These are phyloP conservation scores for Xylariomycetidae sp. DNA, from an alignment of 2,329 filamentous ascomycete species.

Conservation along the genomic window DNA sequence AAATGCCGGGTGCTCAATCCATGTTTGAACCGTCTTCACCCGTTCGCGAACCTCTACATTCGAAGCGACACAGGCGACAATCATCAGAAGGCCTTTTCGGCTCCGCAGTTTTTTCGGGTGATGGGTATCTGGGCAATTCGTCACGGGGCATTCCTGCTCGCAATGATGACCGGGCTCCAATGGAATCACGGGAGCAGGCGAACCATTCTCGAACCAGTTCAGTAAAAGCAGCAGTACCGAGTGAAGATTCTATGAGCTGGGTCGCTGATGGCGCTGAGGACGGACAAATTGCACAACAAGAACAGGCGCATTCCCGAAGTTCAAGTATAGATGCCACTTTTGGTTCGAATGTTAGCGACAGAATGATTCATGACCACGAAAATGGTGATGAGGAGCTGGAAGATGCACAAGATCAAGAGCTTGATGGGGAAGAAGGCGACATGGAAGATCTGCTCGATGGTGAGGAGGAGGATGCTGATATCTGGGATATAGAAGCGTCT, in stretches of 20 bases:
- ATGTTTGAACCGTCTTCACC: too few relatives aligned
- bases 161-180: too few relatives aligned
- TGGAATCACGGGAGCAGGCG: too few relatives aligned
- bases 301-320: slow-evolving; percentile 8
- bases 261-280: slow-evolving; percentile 7
- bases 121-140: too few relatives aligned
- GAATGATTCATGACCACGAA: slow-evolving; percentile 11
- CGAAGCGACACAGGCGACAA: slow-evolving; percentile 7
- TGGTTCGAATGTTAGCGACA: slow-evolving; percentile 8
- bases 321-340: slow-evolving; percentile 11
- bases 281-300: neutral
- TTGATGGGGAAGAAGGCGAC: slow-evolving; percentile 8
- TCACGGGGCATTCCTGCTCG: too few relatives aligned
- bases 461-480: slow-evolving; percentile 38
- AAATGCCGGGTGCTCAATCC: too few relatives aligned
- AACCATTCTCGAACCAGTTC: slow-evolving; percentile 16
- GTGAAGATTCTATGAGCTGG: slow-evolving; percentile 14
- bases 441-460: slow-evolving; percentile 8
- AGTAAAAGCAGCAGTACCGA: slow-evolving; percentile 12
- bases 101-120: too few relatives aligned
- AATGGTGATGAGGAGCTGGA: slow-evolving; percentile 15
- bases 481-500: slow-evolving; percentile 55
- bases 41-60: too few relatives aligned
- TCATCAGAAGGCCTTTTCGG: slow-evolving; percentile 9
- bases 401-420: slow-evolving; percentile 10